phyloP scores from a whole-genome alignment of 31 red algal genomes.

The Endocladia muricata region DNA sequence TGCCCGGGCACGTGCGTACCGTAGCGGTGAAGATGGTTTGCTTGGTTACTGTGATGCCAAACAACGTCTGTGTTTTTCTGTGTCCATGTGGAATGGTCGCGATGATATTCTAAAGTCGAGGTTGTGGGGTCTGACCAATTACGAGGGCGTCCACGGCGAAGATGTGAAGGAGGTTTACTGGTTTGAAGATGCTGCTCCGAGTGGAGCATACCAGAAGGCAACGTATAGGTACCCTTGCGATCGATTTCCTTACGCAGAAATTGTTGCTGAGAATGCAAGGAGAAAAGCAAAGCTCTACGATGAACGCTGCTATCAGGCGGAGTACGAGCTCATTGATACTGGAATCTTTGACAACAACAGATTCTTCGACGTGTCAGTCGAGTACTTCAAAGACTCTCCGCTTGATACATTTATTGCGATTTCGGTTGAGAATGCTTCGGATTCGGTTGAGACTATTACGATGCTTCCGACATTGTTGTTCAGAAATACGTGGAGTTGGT shows the following conservation, averaged over 20 bases:
- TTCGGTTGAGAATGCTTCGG: conserved; percentile 10
- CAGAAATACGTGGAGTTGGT: conserved; percentile 34
- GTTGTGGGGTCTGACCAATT: conserved; percentile 25
- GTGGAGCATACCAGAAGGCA: conserved; percentile 12
- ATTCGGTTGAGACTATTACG: neutral
- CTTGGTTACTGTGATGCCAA: conserved; percentile 14
- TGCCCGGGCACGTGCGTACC: conserved; percentile 13
- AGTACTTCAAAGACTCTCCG: conserved; percentile 3
- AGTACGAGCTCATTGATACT: conserved; percentile 38
- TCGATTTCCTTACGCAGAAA: conserved; percentile 17
- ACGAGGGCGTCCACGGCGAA: conserved; percentile 28
- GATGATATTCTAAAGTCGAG: conserved; percentile 13
- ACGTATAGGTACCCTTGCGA: conserved; percentile 10
- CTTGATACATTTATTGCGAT: conserved; percentile 22
- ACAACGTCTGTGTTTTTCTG: neutral
- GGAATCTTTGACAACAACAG: conserved; percentile 23
- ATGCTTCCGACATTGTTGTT: conserved; percentile 31
- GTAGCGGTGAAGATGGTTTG: conserved; percentile 28
- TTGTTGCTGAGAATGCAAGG: neutral
- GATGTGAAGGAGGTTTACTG: conserved; percentile 32
- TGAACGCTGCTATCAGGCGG: neutral
- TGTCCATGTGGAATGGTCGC: conserved; percentile 32
- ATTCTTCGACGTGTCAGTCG: conserved; percentile 21
- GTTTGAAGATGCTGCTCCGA: conserved; percentile 17
- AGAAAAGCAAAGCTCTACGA: neutral